These are phyloP conservation scores for Aspergillus campestris DNA, from an alignment of 495 filamentous ascomycete genomes.

Conservation along the genomic window DNA sequence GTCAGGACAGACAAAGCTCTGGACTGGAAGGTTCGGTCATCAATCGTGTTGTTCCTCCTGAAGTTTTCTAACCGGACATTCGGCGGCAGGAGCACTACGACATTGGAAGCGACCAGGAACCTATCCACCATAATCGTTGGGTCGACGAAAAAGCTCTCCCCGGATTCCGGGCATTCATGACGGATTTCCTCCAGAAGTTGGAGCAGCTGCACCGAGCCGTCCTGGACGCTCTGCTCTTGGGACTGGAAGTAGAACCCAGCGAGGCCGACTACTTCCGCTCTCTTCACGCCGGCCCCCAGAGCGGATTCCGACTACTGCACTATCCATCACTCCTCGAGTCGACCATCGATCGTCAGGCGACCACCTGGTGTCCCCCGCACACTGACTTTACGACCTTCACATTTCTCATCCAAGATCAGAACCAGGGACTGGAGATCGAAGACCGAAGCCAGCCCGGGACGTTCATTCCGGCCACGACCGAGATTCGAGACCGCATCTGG, in stretches of 20 bases:
- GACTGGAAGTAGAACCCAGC: constrained; percentile 41
- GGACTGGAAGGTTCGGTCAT: no score
- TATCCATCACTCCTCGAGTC: constrained; percentile 25
- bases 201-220: constrained; percentile 37
- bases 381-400: constrained; percentile 42
- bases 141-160: constrained; percentile 45
- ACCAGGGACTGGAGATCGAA: constrained; percentile 39
- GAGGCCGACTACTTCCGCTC: constrained; percentile 34
- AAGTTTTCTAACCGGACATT: no score
- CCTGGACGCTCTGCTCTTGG: constrained; percentile 32
- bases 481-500: constrained; percentile 45
- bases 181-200: constrained; percentile 30
- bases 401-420: constrained; percentile 40
- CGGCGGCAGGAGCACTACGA: constrained; percentile 55
- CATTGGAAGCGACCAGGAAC: constrained; percentile 44
- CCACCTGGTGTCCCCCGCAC: constrained; percentile 32
- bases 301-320: constrained; percentile 38
- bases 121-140: constrained; percentile 47
- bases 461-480: constrained; percentile 37
- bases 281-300: constrained; percentile 41
- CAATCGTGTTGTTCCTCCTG: no score
- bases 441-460: constrained; percentile 21
- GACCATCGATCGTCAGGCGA: constrained; percentile 12
- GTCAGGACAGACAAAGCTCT: neutral
- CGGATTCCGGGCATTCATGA: constrained; percentile 52